A percentile compares a stretch with the other conserved stretches of the same genome.
Conservation (phyloP, 805 yeast genomes). For the Candida rishiriensis region DNA sequence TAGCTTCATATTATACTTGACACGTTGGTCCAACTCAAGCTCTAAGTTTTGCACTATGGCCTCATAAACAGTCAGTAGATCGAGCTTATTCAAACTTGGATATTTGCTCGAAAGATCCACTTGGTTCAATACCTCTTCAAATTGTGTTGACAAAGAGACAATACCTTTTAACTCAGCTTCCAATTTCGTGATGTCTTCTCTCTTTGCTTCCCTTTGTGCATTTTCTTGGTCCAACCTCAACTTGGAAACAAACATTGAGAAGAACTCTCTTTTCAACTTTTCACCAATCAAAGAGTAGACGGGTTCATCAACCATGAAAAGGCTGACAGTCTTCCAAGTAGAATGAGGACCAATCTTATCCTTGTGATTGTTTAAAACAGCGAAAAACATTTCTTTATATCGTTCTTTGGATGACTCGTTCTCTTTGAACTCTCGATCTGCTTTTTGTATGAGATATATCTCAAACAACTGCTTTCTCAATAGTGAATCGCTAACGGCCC, state of each 20-base stretch:
- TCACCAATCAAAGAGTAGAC: conserved; percentile 60
- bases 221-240: conserved; percentile 33
- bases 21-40: conserved; percentile 25
- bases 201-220: conserved; percentile 26
- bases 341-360: conserved; percentile 47
- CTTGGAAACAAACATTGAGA: conserved; percentile 42
- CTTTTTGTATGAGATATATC: conserved; percentile 49
- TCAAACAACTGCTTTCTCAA: conserved; percentile 61
- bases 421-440: conserved; percentile 47
- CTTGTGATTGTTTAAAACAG: conserved; percentile 38
- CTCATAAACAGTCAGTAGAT: conserved; percentile 52
- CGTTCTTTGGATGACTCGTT: conserved; percentile 50
- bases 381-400: conserved; percentile 49
- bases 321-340: conserved; percentile 58
- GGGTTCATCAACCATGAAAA: conserved; percentile 58
- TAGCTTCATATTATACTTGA: conserved; percentile 28
- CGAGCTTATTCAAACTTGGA: conserved; percentile 45
- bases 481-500: conserved; percentile 60
- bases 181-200: conserved; percentile 50
- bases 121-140: conserved; percentile 13
- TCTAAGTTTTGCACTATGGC: conserved; percentile 26
- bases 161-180: conserved; percentile 39
- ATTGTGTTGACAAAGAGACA: conserved; percentile 13
- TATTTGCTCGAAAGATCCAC: conserved; percentile 8
- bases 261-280: conserved; percentile 49